A percentile compares a stretch with the other conserved stretches of the same genome.
Evolutionary conservation across 192 early-diverging fungal species (phyloP).

Genomic region (Borealophlyctis nickersoniae): DNA sequence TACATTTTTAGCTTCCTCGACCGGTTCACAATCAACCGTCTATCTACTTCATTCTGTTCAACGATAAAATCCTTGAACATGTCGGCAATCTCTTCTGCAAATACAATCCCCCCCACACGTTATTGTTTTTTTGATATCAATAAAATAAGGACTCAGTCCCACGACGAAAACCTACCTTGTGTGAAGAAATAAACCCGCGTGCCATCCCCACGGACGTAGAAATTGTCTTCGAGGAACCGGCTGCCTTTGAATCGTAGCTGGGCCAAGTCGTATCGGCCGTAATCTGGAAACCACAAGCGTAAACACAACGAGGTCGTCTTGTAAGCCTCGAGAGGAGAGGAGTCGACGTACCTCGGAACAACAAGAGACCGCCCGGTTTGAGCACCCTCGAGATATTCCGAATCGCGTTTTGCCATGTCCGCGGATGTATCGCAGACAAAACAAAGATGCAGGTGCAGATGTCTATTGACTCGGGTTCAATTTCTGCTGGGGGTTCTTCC

Average conservation of each 20-base stretch:
- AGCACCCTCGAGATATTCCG: constrained; percentile 79
- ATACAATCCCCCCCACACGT: constrained; percentile 2
- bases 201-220: constrained; percentile 97
- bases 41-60: constrained; percentile 89
- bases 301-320: too few species aligned
- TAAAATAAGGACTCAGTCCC: constrained; percentile 12
- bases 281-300: constrained; percentile 57
- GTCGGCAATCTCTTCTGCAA: constrained; percentile 44
- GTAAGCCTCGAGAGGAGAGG: too few species aligned
- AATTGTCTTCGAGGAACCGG: constrained; percentile 84
- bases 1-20: constrained; percentile 93
- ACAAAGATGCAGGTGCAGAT: constrained; percentile 95
- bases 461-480: constrained; percentile 83
- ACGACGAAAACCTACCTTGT: constrained; percentile 37
- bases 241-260: constrained; percentile 95
- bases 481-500: constrained; percentile 60
- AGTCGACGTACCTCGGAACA: constrained; percentile 67
- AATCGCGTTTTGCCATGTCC: constrained; percentile 75
- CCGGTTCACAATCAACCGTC: constrained; percentile 90
- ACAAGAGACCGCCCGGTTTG: constrained; percentile 85
- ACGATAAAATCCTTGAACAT: constrained; percentile 65
- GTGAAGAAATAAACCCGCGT: constrained; percentile 95
- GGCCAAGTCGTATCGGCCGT: constrained; percentile 96
- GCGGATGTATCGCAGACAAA: constrained; percentile 84
- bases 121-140: too few species aligned